Base-by-base conservation (phyloP, 768 basidiomycete species). In the Boletus rex-veris region DNA sequence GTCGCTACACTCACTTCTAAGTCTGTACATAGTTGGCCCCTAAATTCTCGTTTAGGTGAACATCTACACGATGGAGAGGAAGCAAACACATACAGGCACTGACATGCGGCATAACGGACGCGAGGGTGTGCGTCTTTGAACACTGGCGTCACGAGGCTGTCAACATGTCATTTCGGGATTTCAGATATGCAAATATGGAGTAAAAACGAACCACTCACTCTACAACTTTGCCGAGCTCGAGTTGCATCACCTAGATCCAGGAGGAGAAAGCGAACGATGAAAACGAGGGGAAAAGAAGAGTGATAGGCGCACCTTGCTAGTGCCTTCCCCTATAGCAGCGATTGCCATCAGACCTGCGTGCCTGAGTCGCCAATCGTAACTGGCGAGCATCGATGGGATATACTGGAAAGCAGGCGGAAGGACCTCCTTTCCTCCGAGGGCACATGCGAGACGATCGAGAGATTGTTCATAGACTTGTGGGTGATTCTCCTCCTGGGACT, bases 321-420 rank as follows among this genome's bases (percentile, higher is more conserved):
- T 90, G 2, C 92, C 92, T 70, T 94, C 92, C 0, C 84, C 90
- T 47, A 94, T 86, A 0, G 86, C 81, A 0, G 90, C 90, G 52
- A 96, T 87, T 0, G 90, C 90, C 82, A 92, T 90, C 24, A 95
- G 72, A 11, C 88, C 92, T 0, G 90, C 91, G 61, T 95, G 91
- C 28, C 92, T 77, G 26, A 84, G 79, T 48, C 89, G 78, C 93
- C 93, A 96, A 69, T 93, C 89, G 55, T 85, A 86, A 51, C 81
- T 85, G 0, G 79, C 80, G 52, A 94, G 75, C 85, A 95, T 90
- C 0, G 84, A 84, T 1, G 90, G 90, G 14, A 92, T 90, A 54
- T 84, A 83, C 67, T 85, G 82, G 73, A 93, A 93, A 6, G 92
- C 86, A 10, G 85, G 82, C 0, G 88, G 92, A 5, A 95, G 73